These are phyloP conservation scores for Corrigiola litoralis DNA, from an alignment of 179 eudicot genomes.

Conservation along the genomic window DNA sequence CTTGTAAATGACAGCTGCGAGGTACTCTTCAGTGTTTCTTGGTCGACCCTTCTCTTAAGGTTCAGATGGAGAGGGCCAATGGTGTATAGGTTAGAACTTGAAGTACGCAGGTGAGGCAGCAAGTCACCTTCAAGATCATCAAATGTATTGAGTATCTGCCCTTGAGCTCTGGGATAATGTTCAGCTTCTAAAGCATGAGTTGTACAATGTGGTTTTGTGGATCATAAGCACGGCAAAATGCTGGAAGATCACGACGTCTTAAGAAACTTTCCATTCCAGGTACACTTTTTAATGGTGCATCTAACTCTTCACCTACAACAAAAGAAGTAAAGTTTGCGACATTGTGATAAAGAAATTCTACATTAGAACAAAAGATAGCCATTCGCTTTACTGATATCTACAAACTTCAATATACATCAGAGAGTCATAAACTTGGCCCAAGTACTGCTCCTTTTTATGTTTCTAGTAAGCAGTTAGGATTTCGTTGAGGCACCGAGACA, in stretches of 20 bases:
- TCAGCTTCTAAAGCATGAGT: background rate
- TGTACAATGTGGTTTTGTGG: background rate
- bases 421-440: too few relatives aligned
- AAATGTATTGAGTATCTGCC: conserved; percentile 13
- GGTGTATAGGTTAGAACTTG: background rate
- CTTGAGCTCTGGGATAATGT: conserved; percentile 4
- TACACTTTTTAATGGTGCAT: background rate
- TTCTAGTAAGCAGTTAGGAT: too few relatives aligned
- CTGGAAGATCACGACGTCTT: conserved; percentile 13
- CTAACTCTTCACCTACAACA: background rate
- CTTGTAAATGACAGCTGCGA: background rate
- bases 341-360: too few relatives aligned
- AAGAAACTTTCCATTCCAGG: conserved; percentile 14
- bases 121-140: conserved; percentile 9
- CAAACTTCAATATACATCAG: too few relatives aligned
- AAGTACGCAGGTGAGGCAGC: background rate
- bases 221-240: conserved; percentile 1
- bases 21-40: background rate
- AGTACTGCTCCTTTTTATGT: too few relatives aligned
- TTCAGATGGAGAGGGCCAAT: conserved; percentile 7
- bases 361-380: too few relatives aligned
- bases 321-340: too few relatives aligned
- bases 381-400: too few relatives aligned
- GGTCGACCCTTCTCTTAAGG: background rate
- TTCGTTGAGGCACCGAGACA: too few relatives aligned